Evolutionary conservation across 1,284 basidiomycete genomes (phyloP).

Genomic region (Pyrrhoderma noxium): DNA sequence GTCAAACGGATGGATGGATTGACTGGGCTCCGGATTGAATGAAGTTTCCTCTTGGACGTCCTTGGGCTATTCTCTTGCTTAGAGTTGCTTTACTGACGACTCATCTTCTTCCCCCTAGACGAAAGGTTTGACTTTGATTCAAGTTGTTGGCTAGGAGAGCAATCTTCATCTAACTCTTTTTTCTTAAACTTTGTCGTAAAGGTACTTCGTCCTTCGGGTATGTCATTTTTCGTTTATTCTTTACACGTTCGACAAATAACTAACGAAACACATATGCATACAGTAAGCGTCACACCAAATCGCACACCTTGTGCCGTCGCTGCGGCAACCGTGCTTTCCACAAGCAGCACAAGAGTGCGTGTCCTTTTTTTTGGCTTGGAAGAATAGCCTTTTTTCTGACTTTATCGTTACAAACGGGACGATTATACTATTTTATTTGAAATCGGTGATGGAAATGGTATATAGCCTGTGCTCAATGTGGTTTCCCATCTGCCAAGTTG

Average conservation of each 20-base stretch:
- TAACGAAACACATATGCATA: constrained; percentile 11
- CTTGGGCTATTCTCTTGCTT: neutral
- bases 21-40: too few species aligned
- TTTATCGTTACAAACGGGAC: too few species aligned
- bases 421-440: too few species aligned
- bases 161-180: constrained; percentile 11
- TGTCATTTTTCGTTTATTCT: constrained; percentile 28
- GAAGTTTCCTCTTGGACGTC: neutral
- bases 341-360: constrained; percentile 93
- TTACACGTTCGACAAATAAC: constrained; percentile 1
- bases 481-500: constrained; percentile 93
- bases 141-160: neutral
- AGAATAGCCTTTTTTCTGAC: too few species aligned
- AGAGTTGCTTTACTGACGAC: constrained; percentile 6
- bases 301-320: constrained; percentile 94
- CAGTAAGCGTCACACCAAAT: constrained; percentile 98
- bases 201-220: constrained; percentile 90
- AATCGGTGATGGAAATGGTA: too few species aligned
- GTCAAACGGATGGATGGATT: too few species aligned
- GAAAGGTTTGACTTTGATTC: constrained; percentile 55
- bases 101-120: constrained; percentile 38
- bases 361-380: neutral
- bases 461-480: constrained; percentile 89
- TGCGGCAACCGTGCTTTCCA: constrained; percentile 93
- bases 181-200: constrained; percentile 28